Conservation (phyloP, 139 green algal genomes). For the Chara braunii region DNA sequence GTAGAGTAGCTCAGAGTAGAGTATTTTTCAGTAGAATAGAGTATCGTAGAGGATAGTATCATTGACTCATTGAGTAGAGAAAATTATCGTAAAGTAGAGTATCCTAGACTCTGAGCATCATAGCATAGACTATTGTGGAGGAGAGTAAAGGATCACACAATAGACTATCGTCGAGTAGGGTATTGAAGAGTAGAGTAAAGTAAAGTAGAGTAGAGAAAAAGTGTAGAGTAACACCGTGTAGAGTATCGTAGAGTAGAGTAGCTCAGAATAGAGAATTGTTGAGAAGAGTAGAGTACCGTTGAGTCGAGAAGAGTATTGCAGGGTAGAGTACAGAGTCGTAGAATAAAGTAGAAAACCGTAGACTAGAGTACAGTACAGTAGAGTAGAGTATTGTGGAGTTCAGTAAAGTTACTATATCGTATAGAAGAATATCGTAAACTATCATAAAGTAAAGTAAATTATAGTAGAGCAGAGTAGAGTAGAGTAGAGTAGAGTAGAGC, state of each 20-base stretch:
- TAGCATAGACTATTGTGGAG: no score
- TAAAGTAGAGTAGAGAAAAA: conserved; percentile 4
- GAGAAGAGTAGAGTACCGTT: neutral
- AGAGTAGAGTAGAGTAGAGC: conserved; percentile 2
- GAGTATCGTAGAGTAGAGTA: neutral
- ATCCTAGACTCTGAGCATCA: no score
- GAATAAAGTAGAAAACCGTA: neutral
- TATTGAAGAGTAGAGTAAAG: neutral
- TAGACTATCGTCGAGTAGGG: no score
- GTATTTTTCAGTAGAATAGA: no score
- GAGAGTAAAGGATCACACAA: neutral
- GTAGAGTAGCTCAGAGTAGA: no score
- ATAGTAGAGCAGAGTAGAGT: conserved; percentile 3
- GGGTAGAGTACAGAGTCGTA: neutral
- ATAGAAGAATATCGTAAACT: neutral
- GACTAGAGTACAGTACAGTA: neutral
- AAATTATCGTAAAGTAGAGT: no score
- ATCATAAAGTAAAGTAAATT: neutral
- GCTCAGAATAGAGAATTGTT: neutral
- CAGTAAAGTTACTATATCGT: neutral
- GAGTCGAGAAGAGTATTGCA: conserved; percentile 1
- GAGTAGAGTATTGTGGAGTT: neutral
- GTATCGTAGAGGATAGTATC: no score
- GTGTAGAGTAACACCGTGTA: neutral
- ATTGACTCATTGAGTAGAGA: no score